Percentiles rank a stretch among this genome's conserved stretches.
These are phyloP conservation scores for Theobroma cacao DNA, from an alignment of 345 rosid genomes.

Conservation along the genomic window DNA sequence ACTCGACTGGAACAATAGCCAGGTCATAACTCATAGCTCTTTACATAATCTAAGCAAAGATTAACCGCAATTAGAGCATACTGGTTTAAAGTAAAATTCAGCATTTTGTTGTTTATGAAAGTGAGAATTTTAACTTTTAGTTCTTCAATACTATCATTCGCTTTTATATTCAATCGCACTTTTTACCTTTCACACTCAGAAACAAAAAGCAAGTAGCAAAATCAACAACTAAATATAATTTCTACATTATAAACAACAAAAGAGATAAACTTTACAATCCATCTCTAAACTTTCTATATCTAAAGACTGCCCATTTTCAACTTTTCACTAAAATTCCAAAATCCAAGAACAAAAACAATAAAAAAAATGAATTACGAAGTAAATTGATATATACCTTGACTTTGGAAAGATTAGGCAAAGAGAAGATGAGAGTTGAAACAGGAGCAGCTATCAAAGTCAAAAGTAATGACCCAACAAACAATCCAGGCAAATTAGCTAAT, in stretches of 20 bases:
- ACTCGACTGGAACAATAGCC: not conserved
- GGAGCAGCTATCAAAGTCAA: constrained; percentile 91
- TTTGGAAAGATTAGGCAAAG: constrained; percentile 75
- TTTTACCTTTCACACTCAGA: not conserved
- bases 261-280: not conserved
- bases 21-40: not conserved
- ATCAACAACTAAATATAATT: not conserved
- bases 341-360: not conserved
- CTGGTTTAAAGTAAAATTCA: not conserved
- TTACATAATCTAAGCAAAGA: not conserved
- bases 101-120: not conserved
- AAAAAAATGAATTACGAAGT: not conserved
- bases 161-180: not conserved
- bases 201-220: not conserved
- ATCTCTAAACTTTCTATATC: not conserved
- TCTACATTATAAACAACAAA: not conserved
- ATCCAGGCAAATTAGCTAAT: constrained; percentile 70
- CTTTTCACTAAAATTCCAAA: not conserved
- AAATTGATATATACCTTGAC: constrained; percentile 46
- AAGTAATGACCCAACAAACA: constrained; percentile 69
- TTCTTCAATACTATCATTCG: not conserved
- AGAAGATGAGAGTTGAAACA: constrained; percentile 77
- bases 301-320: not conserved
- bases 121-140: not conserved
- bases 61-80: not conserved